Evolutionary conservation across 306 rosid species (phyloP), one percentile per base, ranked within the genome.

Genomic region (Lathyrus aphaca): DNA sequence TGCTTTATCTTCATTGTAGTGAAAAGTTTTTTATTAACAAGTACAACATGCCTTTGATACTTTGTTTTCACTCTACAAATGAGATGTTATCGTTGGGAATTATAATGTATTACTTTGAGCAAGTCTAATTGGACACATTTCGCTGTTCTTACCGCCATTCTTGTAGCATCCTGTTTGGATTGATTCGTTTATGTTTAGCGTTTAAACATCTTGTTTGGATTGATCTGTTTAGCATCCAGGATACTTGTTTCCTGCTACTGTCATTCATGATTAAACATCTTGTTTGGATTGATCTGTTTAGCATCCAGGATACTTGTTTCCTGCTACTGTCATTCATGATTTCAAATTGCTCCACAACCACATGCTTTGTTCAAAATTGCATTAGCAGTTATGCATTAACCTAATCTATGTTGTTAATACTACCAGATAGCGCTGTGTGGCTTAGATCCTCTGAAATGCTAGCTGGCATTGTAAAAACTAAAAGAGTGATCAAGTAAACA

Each of bases 81-180:
- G 72, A 77, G 35, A 73, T 69, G 77, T 69, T 79, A 71, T 42
- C 45, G 39, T 79, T 48, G 69, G 53, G 32, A 69, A 76, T 65
- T 44, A 54, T 80, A 48, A 53, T 75, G 75, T 83, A 69, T 64
- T 35, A 51, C 44, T 37, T 50, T 10, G 39, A 35, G 37, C 48
- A 25, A 35, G 65, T 59, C 18, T 58, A 65, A 79, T 69, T 76
- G 65, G 75, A 78, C 53, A 35, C 77, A 30, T 71, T 38, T 6
- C 27, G 19, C 54, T 45, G 32, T 49, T 21, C 15, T 76, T 68
- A 58, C 39, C 6, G 42, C 19, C 38, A 60, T 68, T 76, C 29
- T 39, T 39, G 37, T 38, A 67, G 68, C 19, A 50, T 49, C 72
- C 53, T 35, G 61, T 80, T 62, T 71, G 45, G 55, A 71, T 45